Conservation (phyloP, 805 yeast genomes). For the Torulaspora franciscae region DNA sequence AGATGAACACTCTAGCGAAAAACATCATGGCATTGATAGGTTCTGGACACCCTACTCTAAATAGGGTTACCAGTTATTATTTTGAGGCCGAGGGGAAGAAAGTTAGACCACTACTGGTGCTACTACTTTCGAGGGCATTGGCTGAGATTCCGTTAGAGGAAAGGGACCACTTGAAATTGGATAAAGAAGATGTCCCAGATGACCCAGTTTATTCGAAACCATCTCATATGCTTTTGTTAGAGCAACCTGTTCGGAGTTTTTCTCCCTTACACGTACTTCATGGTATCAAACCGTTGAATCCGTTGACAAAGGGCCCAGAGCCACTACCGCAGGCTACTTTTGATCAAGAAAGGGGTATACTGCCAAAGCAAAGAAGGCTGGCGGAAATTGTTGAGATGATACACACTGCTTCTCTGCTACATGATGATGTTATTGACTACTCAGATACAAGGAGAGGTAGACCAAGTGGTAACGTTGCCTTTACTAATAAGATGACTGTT, state of each 20-base stretch:
- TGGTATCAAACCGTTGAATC: slow-evolving; percentile 91
- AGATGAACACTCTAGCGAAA: slow-evolving; percentile 83
- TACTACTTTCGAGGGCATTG: slow-evolving; percentile 76
- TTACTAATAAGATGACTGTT: slow-evolving; percentile 95
- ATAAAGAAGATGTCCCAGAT: slow-evolving; percentile 57
- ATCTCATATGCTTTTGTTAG: slow-evolving; percentile 53
- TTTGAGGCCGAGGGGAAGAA: slow-evolving; percentile 96
- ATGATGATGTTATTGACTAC: slow-evolving; percentile 93
- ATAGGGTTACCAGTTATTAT: slow-evolving; percentile 89
- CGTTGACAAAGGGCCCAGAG: slow-evolving; percentile 75
- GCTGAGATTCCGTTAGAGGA: slow-evolving; percentile 65
- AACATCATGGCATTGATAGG: slow-evolving; percentile 85
- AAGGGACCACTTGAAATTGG: slow-evolving; percentile 60
- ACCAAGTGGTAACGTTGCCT: slow-evolving; percentile 88
- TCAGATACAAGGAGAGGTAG: slow-evolving; percentile 85
- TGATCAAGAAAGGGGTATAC: slow-evolving; percentile 61
- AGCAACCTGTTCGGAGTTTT: slow-evolving; percentile 46
- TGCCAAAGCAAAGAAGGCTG: slow-evolving; percentile 90
- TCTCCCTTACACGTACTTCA: slow-evolving; percentile 80
- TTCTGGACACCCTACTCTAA: slow-evolving; percentile 88
- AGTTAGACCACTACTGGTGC: slow-evolving; percentile 84
- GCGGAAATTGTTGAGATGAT: slow-evolving; percentile 99
- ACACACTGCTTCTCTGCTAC: slow-evolving; percentile 91
- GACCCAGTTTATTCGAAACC: slow-evolving; percentile 61
- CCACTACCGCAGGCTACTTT: slow-evolving; percentile 49